Base-by-base conservation (phyloP, 2,329 filamentous ascomycete species). In the Cladosporium sp. region DNA sequence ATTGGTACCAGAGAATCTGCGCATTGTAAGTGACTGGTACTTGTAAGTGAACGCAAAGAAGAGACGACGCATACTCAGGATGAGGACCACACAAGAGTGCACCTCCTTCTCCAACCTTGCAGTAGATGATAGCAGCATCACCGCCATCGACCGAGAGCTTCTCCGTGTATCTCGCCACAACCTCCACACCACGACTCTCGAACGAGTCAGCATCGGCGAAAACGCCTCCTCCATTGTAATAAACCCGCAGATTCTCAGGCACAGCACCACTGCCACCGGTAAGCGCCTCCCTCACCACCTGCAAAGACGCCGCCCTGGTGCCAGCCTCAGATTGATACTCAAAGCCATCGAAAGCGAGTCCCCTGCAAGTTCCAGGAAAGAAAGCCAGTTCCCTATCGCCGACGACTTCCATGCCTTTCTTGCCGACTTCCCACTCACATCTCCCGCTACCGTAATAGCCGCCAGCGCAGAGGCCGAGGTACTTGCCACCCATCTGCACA, bases 151-250 rank as follows among this genome's bases (percentile, higher is more conserved):
- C 87, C 58, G 86, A 82, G 11, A 95, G 68, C 12, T 85, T 74
- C 30, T 89, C 85, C 0, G 78, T 78, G 65, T 93, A 99, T 52
- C 78, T 86, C 1, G 92, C 93, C 19, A 99, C 73, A 6, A 96
- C 78, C 68, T 96, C 83, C 0, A 96, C 82, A 1, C 85, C 86
- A 56, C 77, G 72, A 24, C 79, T 77, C 50, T 75, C 72, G 50
- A 82, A 75, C 39, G 78, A 80, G 3, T 78, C 76, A 1, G 87
- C 85, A 69, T 93, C 85, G 1, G 96, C 88, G 71, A 97, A 99
- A 1, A 95, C 83, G 3, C 93, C 91, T 1, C 93, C 93, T 1
- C 93, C 93, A 60, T 99, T 99, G 68, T 92, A 96, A 65, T 99
- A 99, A 12, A 83, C 85, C 47, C 78, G 75, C 53, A 95, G 88